Conservation (phyloP, 345 rosid genomes). For the Eucalyptus sp. region DNA sequence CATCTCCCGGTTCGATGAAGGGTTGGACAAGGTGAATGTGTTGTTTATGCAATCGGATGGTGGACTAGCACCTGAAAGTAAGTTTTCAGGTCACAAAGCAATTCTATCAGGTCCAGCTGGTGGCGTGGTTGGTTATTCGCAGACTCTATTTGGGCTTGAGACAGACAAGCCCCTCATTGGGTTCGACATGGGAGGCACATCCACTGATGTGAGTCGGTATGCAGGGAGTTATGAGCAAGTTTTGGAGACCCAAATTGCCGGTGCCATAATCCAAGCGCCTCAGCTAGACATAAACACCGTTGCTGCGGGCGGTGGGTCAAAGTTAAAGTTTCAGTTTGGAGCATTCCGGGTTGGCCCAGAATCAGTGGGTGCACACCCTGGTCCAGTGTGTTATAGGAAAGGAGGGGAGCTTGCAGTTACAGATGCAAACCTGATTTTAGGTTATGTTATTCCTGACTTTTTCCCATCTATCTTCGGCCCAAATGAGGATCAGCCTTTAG, state of each 20-base stretch:
- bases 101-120: conserved; percentile 98
- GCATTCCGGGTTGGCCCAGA: conserved; percentile 93
- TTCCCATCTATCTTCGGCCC: conserved; percentile 95
- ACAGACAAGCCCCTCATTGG: conserved; percentile 93
- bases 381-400: conserved; percentile 93
- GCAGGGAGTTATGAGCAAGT: conserved; percentile 96
- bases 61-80: conserved; percentile 86
- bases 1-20: conserved; percentile 78
- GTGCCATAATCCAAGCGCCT: conserved; percentile 94
- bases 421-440: conserved; percentile 85
- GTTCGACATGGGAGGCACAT: conserved; percentile 98
- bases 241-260: conserved; percentile 97
- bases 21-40: conserved; percentile 67
- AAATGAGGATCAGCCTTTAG: conserved; percentile 71
- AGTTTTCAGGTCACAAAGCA: conserved; percentile 97
- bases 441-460: conserved; percentile 84
- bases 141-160: conserved; percentile 83
- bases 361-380: conserved; percentile 97
- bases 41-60: conserved; percentile 98
- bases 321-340: conserved; percentile 83
- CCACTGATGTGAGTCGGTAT: conserved; percentile 94
- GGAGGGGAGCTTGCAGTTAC: conserved; percentile 92
- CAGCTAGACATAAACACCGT: conserved; percentile 96
- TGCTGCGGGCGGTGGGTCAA: conserved; percentile 99
- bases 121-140: conserved; percentile 97